phyloP scores from a whole-genome alignment of 73 alveolate species.

The Paramecium octaurelia region DNA sequence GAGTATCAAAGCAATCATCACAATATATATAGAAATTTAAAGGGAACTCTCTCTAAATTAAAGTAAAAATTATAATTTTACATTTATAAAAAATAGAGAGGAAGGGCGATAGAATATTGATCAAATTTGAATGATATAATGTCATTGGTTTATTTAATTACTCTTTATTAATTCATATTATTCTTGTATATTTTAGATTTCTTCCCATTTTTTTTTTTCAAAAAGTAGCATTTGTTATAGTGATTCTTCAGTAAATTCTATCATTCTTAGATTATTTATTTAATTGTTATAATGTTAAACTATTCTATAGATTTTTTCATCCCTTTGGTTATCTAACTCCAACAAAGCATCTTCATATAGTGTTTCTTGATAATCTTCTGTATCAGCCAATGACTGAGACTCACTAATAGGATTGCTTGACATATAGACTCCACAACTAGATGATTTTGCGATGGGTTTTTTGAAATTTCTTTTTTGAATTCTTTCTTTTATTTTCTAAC shows the following conservation, averaged over 20 bases:
- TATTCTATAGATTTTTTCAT: conserved; percentile 15
- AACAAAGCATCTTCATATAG: background rate
- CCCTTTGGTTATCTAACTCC: background rate
- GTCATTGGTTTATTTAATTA: background rate
- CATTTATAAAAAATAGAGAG: background rate
- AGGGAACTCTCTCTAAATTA: background rate
- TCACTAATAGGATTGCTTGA: background rate
- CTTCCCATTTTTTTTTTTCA: conserved; percentile 21
- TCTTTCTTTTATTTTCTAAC: background rate
- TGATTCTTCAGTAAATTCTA: background rate
- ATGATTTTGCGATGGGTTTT: background rate
- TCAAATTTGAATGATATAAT: background rate
- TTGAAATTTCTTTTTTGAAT: background rate
- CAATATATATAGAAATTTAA: no score
- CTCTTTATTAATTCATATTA: background rate
- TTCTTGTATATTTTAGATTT: background rate
- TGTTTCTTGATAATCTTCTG: background rate
- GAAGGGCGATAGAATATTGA: background rate
- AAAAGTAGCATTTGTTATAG: background rate
- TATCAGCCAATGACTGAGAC: background rate
- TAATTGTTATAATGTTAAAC: conserved; percentile 5
- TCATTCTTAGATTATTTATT: background rate
- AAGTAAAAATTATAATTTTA: background rate
- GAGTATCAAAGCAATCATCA: no score
- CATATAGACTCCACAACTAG: background rate